phyloP scores from a whole-genome alignment of 2,329 filamentous ascomycete genomes.

The Westerdykella ornata region DNA sequence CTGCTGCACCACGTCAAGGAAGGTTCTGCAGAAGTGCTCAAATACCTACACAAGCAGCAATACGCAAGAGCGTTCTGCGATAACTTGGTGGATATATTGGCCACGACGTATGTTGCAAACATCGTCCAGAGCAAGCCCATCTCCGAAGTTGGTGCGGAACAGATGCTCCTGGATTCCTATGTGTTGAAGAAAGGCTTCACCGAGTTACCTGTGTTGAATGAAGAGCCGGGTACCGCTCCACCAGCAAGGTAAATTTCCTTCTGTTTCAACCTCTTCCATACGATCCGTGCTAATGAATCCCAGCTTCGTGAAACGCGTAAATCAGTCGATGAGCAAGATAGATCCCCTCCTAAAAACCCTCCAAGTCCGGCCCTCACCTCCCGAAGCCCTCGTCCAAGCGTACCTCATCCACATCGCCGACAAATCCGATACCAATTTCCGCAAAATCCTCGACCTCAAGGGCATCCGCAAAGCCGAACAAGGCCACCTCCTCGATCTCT shows the following conservation, averaged over 20 bases:
- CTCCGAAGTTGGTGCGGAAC: slow-evolving; percentile 89
- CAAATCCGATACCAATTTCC: slow-evolving; percentile 88
- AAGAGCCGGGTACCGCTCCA: slow-evolving; percentile 53
- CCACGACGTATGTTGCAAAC: slow-evolving; percentile 70
- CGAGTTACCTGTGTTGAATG: slow-evolving; percentile 57
- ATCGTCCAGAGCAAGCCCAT: slow-evolving; percentile 86
- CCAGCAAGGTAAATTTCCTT: slow-evolving; percentile 42
- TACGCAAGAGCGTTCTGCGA: slow-evolving; percentile 94
- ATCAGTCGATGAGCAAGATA: slow-evolving; percentile 74
- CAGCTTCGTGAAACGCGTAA: slow-evolving; percentile 79
- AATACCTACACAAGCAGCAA: slow-evolving; percentile 76
- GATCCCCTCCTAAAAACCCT: slow-evolving; percentile 93
- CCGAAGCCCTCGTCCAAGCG: slow-evolving; percentile 90
- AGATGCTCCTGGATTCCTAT: slow-evolving; percentile 96
- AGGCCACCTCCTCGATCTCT: slow-evolving; percentile 75
- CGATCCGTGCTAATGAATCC: slow-evolving; percentile 28
- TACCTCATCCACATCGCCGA: slow-evolving; percentile 97
- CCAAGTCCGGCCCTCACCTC: slow-evolving; percentile 83
- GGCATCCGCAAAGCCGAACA: slow-evolving; percentile 80
- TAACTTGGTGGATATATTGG: slow-evolving; percentile 84
- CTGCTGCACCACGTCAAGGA: slow-evolving; percentile 66
- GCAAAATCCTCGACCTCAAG: slow-evolving; percentile 92
- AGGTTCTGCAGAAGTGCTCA: slow-evolving; percentile 67
- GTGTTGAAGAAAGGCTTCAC: slow-evolving; percentile 74
- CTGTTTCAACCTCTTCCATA: not conserved